Base-by-base conservation (phyloP, 345 rosid genomes). In the Arabidopsis arenosa region DNA sequence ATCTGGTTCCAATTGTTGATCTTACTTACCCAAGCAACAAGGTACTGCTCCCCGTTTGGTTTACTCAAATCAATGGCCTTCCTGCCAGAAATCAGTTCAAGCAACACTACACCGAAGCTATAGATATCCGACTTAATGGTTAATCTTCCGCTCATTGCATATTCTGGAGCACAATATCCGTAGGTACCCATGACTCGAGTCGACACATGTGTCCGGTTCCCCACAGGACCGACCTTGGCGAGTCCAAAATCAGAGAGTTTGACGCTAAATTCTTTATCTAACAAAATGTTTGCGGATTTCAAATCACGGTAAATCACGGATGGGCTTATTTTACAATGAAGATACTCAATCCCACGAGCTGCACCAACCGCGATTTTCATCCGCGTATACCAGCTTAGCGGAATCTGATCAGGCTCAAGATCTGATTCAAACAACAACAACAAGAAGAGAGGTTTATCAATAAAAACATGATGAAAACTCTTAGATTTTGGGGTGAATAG, bases 111-210 rank as follows among this genome's bases (percentile, higher is more conserved):
- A 18, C 97, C 97, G 12, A 92, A 95, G 84, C 97, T 78, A 76
- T 95, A 92, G 21, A 92, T 89, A 80, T 95, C 99, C 33, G 97
- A 92, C 80, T 90, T 95, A n/a, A 85, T 85, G 58, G 97, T 95
- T 79, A 92, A 77, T 69, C 89, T 92, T 39, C 97, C 97, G 28
- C 90, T 94, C 96, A 90, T 94, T 18, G 95, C 97, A 26, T 94
- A 94, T 76, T 94, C 98, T 0, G 98, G 98, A 30, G 98, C 98
- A 75, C 97, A 94, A 43, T 94, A 94, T 14, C 98, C 98, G 37
- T 94, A 90, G 40, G 98, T 94, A 73, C 98, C 98, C 97, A 94
- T 94, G 63, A 93, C 87, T 68, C 97, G 84, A 9, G 98, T 91
- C 7, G 98, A 93, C 40, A 93, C 98, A 66, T 93, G 98, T 3